Percentiles rank a stretch among this genome's conserved stretches.
Conservation (phyloP, 768 basidiomycete genomes). For the Suillus cothurnatus region DNA sequence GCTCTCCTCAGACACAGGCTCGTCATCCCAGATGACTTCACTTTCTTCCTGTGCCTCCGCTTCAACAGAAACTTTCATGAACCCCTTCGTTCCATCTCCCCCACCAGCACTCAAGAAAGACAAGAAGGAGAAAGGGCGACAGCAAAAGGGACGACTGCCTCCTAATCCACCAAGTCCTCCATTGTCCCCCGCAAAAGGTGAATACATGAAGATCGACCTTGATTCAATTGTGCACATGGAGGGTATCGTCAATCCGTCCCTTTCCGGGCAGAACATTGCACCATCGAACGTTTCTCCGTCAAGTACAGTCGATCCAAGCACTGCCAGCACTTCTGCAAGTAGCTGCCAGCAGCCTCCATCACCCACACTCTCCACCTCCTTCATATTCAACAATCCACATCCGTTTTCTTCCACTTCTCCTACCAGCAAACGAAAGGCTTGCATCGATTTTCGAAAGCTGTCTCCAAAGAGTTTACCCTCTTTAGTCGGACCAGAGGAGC, state of each 20-base stretch:
- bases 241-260: slow-evolving; percentile 65
- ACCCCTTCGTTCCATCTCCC: slow-evolving; percentile 15
- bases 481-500: slow-evolving; percentile 14
- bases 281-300: slow-evolving; percentile 24
- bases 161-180: slow-evolving; percentile 26
- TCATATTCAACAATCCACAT: slow-evolving; percentile 34
- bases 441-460: slow-evolving; percentile 40
- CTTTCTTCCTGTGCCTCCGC: slow-evolving; percentile 9
- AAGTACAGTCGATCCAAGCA: slow-evolving; percentile 27
- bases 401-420: slow-evolving; percentile 34
- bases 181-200: slow-evolving; percentile 22
- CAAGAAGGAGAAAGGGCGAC: slow-evolving; percentile 35
- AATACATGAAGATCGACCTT: slow-evolving; percentile 27
- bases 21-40: neutral
- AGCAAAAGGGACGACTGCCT: slow-evolving; percentile 19
- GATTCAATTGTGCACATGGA: slow-evolving; percentile 62
- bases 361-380: slow-evolving; percentile 39
- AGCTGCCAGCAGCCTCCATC: slow-evolving; percentile 30
- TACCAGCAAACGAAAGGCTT: slow-evolving; percentile 25
- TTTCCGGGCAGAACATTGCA: slow-evolving; percentile 12
- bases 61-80: slow-evolving; percentile 1
- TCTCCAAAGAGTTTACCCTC: slow-evolving; percentile 51
- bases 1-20: slow-evolving; percentile 35
- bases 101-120: slow-evolving; percentile 30
- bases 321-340: slow-evolving; percentile 44